A percentile compares a stretch with the other conserved stretches of the same genome.
Evolutionary conservation across 2,329 filamentous ascomycete species (phyloP).

Genomic region (Macrophomina tecta): DNA sequence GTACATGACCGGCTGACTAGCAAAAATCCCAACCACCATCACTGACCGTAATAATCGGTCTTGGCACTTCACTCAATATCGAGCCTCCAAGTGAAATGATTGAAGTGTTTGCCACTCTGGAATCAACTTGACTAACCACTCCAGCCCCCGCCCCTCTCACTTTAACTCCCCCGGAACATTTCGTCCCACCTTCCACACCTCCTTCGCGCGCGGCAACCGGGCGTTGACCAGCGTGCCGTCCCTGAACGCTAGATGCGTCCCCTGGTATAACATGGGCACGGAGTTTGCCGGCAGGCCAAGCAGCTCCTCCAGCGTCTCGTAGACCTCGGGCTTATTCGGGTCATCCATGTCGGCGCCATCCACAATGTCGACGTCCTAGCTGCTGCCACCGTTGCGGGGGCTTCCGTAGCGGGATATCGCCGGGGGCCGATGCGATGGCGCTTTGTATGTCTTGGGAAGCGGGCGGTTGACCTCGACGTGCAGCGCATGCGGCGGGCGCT

Average conservation of each 20-base stretch:
- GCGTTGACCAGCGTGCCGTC: constrained; percentile 35
- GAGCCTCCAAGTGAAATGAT: too few relatives aligned
- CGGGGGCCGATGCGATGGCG: too few relatives aligned
- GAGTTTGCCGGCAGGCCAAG: constrained; percentile 36
- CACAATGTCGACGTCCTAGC: background rate
- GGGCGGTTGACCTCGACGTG: constrained; percentile 15
- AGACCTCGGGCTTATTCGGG: background rate
- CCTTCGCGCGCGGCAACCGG: constrained; percentile 21
- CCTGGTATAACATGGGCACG: constrained; percentile 37
- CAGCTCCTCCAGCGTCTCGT: constrained; percentile 30
- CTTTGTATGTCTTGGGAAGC: constrained; percentile 1
- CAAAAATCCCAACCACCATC: too few relatives aligned
- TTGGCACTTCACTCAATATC: too few relatives aligned
- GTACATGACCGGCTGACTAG: too few relatives aligned
- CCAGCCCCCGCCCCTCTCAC: too few relatives aligned
- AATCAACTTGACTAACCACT: too few relatives aligned
- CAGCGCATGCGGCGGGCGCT: background rate
- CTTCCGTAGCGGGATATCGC: too few relatives aligned
- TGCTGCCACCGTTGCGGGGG: background rate
- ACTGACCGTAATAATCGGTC: too few relatives aligned
- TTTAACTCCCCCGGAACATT: constrained; percentile 29
- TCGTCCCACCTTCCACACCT: constrained; percentile 26
- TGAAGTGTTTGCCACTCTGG: too few relatives aligned
- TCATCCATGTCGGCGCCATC: background rate
- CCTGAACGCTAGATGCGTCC: constrained; percentile 38